Evolutionary conservation across 805 yeast genomes (phyloP).

Genomic region (Starmerella potacharoeniae): DNA sequence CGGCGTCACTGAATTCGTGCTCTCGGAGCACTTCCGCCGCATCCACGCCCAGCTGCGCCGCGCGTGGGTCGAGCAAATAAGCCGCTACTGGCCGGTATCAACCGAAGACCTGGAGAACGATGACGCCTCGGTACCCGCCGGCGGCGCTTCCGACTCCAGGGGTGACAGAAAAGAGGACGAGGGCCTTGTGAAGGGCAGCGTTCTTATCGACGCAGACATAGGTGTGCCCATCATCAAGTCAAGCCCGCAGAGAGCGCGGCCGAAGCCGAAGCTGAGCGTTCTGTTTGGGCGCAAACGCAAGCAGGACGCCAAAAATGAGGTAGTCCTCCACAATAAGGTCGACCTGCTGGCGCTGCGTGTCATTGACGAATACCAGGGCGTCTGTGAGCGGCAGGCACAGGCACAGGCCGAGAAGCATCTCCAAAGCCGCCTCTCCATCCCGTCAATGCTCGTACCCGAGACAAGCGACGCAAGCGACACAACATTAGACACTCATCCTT

Average conservation of each 20-base stretch:
- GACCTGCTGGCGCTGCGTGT: constrained; percentile 28
- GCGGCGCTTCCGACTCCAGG: constrained; percentile 24
- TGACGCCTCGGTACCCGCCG: constrained; percentile 25
- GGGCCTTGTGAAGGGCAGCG: constrained; percentile 24
- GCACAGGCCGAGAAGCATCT: neutral
- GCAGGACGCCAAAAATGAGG: constrained; percentile 5
- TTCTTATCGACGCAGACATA: constrained; percentile 21
- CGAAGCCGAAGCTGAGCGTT: constrained; percentile 8
- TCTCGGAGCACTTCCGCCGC: constrained; percentile 24
- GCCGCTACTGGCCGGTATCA: constrained; percentile 28
- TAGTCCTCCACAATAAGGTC: constrained; percentile 21
- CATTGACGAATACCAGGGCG: constrained; percentile 22
- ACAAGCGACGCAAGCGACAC: neutral
- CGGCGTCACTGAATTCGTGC: constrained; percentile 23
- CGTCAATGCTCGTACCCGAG: neutral
- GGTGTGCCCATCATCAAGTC: constrained; percentile 19
- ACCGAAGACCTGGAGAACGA: constrained; percentile 11
- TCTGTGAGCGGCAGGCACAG: neutral
- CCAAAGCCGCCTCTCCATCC: neutral
- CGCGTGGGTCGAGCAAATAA: constrained; percentile 37
- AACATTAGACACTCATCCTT: neutral
- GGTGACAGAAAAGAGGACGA: neutral
- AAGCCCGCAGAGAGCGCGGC: constrained; percentile 16
- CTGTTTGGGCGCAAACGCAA: constrained; percentile 3
- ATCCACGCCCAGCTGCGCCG: constrained; percentile 39